A percentile compares a stretch with the other conserved stretches of the same genome.
Evolutionary conservation across 1,284 basidiomycete species (phyloP).

Genomic region (Cryptococcus jaspeensis): DNA sequence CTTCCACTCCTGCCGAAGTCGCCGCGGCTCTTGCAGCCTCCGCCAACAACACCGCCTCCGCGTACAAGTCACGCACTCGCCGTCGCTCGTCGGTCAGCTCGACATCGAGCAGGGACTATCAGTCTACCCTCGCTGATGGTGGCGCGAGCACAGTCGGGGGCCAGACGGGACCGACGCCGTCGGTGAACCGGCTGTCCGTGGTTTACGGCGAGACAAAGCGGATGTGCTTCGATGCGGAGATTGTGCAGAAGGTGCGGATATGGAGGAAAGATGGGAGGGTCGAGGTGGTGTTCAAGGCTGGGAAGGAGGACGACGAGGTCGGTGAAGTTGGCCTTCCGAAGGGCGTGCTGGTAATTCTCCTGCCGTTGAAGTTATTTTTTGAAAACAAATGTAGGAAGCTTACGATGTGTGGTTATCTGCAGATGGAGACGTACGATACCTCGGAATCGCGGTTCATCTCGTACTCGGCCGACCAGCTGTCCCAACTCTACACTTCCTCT

Average conservation of each 20-base stretch:
- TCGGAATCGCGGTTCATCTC: slow-evolving; percentile 45
- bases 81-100: slow-evolving; percentile 29
- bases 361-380: slow-evolving; percentile 45
- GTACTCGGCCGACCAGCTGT: slow-evolving; percentile 27
- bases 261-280: slow-evolving; percentile 79
- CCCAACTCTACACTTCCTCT: slow-evolving; percentile 26
- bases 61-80: slow-evolving; percentile 29
- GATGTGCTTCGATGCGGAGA: slow-evolving; percentile 82
- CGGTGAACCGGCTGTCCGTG: slow-evolving; percentile 40
- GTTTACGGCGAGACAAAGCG: slow-evolving; percentile 87
- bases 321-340: slow-evolving; percentile 27
- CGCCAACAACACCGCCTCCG: slow-evolving; percentile 33
- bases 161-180: slow-evolving; percentile 1
- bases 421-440: slow-evolving; percentile 48
- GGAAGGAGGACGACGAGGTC: slow-evolving; percentile 12
- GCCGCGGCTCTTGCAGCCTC: slow-evolving; percentile 27
- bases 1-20: slow-evolving; percentile 3
- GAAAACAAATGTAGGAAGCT: neutral
- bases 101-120: neutral
- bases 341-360: slow-evolving; percentile 48
- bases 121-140: no score
- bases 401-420: slow-evolving; percentile 4
- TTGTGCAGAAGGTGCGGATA: slow-evolving; percentile 76
- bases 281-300: slow-evolving; percentile 70
- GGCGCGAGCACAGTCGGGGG: slow-evolving; percentile 5